A percentile compares a stretch with the other conserved stretches of the same genome.
These are phyloP conservation scores for Stagonosporopsis chrysanthemi DNA, from an alignment of 2,329 filamentous ascomycete genomes.

Conservation along the genomic window DNA sequence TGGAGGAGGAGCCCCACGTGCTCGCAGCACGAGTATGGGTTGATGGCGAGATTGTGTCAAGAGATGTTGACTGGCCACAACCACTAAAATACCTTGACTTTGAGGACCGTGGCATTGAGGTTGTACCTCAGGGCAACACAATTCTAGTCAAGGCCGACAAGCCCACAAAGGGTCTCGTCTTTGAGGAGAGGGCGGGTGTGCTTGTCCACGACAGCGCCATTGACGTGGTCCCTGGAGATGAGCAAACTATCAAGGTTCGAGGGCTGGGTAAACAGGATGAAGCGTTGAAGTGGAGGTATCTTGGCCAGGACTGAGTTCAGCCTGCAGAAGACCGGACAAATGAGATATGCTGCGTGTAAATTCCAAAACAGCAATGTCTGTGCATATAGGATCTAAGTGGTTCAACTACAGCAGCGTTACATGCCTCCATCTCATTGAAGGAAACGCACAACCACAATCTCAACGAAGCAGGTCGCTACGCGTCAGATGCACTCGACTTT, in stretches of 20 bases:
- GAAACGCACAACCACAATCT: constrained; percentile 2
- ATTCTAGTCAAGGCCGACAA: constrained; percentile 58
- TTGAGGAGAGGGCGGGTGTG: constrained; percentile 64
- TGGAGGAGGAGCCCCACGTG: constrained; percentile 63
- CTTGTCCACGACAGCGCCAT: constrained; percentile 64
- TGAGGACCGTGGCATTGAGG: constrained; percentile 58
- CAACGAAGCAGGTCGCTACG: constrained; percentile 6
- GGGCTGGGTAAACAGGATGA: constrained; percentile 51
- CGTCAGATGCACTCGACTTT: constrained; percentile 4
- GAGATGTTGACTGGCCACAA: constrained; percentile 68
- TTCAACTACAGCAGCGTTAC: constrained; percentile 4
- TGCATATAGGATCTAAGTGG: constrained; percentile 4
- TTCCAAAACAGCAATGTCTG: constrained; percentile 4
- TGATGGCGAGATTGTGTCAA: constrained; percentile 58
- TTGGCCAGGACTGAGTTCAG: constrained; percentile 48
- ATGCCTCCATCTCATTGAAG: constrained; percentile 12
- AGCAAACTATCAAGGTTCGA: constrained; percentile 57
- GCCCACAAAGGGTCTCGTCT: constrained; percentile 67
- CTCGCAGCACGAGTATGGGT: constrained; percentile 63
- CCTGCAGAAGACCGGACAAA: constrained; percentile 1
- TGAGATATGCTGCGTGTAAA: constrained; percentile 11
- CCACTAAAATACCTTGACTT: constrained; percentile 67
- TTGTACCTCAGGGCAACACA: constrained; percentile 50
- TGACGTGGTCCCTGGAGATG: constrained; percentile 66
- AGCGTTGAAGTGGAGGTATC: constrained; percentile 55